Conservation (phyloP, 257 asterid genomes). For the Sherardia arvensis region DNA sequence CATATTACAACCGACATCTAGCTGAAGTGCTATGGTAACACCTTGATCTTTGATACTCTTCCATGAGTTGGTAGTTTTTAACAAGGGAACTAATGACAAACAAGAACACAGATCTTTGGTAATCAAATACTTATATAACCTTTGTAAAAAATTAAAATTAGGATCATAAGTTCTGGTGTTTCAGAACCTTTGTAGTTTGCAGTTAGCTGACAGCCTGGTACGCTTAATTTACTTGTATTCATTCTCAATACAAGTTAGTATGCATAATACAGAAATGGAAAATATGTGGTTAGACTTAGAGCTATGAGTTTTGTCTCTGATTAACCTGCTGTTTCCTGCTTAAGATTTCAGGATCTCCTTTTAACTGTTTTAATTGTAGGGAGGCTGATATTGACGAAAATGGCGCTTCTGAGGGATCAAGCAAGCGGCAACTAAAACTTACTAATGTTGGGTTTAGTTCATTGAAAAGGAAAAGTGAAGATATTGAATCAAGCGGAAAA, state of each 20-base stretch:
- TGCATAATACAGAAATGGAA: background rate
- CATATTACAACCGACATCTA: conserved; percentile 48
- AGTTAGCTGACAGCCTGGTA: background rate
- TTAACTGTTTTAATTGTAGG: conserved; percentile 30
- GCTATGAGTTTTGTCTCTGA: background rate
- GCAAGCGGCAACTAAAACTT: conserved; percentile 66
- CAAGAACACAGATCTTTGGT: background rate
- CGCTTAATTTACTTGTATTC: background rate
- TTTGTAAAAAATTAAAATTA: too few relatives aligned
- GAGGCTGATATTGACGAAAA: conserved; percentile 71
- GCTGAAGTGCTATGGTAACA: conserved; percentile 80
- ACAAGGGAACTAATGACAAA: background rate
- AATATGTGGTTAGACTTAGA: background rate
- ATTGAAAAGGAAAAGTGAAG: conserved; percentile 62
- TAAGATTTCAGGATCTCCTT: background rate
- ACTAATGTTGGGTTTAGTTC: conserved; percentile 55
- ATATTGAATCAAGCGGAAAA: conserved; percentile 68
- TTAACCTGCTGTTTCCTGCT: background rate
- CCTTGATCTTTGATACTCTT: background rate
- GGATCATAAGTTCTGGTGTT: background rate
- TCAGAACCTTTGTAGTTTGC: background rate
- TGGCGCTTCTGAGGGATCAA: conserved; percentile 26
- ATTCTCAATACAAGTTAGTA: background rate
- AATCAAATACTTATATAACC: background rate
- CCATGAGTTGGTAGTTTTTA: background rate